Conservation (phyloP, 345 rosid genomes). For the Citrus cavaleriei region DNA sequence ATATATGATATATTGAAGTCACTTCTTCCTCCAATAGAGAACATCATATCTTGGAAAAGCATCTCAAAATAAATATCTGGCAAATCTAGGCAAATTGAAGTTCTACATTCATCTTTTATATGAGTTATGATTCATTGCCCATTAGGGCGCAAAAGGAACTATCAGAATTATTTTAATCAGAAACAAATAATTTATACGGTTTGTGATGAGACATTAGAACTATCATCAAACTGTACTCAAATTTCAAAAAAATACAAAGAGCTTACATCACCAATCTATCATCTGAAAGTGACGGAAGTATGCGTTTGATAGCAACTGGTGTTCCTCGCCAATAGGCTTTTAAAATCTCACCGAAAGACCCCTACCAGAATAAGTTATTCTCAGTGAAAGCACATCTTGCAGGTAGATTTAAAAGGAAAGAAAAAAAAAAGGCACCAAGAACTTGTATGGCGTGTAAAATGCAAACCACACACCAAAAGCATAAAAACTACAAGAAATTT, state of each 20-base stretch:
- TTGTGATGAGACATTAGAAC: not conserved
- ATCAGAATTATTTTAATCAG: not conserved
- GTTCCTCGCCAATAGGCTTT: slow-evolving; percentile 98
- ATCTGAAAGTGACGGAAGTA: slow-evolving; percentile 96
- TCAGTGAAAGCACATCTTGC: slow-evolving; percentile 22
- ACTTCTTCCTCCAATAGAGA: not conserved
- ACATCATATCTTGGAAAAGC: not conserved
- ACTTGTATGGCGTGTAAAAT: not conserved
- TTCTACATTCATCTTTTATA: not conserved
- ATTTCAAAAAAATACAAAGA: not conserved
- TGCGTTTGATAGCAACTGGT: slow-evolving; percentile 94
- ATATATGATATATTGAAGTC: not conserved
- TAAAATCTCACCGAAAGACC: slow-evolving; percentile 97
- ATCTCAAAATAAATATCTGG: not conserved
- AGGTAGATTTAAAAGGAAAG: not conserved
- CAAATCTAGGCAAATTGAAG: not conserved
- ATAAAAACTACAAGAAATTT: not conserved
- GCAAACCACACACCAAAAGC: not conserved
- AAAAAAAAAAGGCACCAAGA: not conserved
- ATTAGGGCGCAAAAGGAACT: slow-evolving; percentile 1
- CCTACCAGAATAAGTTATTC: slow-evolving; percentile 42
- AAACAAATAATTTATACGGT: not conserved
- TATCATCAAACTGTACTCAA: not conserved
- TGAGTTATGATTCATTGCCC: not conserved
- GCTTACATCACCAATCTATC: slow-evolving; percentile 97